Base-by-base conservation (phyloP, 1,284 basidiomycete genomes). In the Ceratobasidium sp. region DNA sequence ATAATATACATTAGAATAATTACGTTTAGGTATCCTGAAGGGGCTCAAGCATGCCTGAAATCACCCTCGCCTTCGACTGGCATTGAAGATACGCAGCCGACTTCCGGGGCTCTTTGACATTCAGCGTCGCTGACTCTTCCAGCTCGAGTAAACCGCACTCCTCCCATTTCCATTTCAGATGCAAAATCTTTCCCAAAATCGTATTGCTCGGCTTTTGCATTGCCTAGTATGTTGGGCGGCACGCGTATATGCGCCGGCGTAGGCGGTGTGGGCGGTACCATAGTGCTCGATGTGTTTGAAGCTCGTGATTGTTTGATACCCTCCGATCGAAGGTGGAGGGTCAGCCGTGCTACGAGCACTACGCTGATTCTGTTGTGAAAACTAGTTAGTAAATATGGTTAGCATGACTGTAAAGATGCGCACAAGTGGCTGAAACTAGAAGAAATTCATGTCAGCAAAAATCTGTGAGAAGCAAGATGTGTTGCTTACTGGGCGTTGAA, bases 371-470 rank as follows among this genome's bases (percentile, higher is more conserved):
- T 66, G 23, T 48, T 23, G 17, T 44, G n/a, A 48, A 13, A 44
- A 9, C 42, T 33, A 26, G 48, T 67, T 42, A 13, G n/a, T 33
- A 42, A 20, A 62, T 42, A 42, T 62, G 10, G 23, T 13, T 44
- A 23, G 38, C 5, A 20, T 23, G 12, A 4, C 3, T 52, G 48
- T 20, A 15, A 52, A 20, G 1, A 23, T 44, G 46, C 65, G 33
- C 52, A 67, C 65, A 67, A 50, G 46, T 67, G 65, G 28, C 65
- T 67, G 33, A 67, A 67, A 33, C 48, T 67, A 66, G 38, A 33
- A 23, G 26, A 23, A 48, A 23, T 13, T 2, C 26, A 46, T 26
- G 3, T 13, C 10, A 66, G 42, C 42, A 26, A 48, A 26, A 23
- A 48, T 42, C 33, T 40, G 15, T 33, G 33, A 42, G 17, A 26